These are phyloP conservation scores for Caryocar brasiliense DNA, from an alignment of 441 rosid species.

Conservation along the genomic window DNA sequence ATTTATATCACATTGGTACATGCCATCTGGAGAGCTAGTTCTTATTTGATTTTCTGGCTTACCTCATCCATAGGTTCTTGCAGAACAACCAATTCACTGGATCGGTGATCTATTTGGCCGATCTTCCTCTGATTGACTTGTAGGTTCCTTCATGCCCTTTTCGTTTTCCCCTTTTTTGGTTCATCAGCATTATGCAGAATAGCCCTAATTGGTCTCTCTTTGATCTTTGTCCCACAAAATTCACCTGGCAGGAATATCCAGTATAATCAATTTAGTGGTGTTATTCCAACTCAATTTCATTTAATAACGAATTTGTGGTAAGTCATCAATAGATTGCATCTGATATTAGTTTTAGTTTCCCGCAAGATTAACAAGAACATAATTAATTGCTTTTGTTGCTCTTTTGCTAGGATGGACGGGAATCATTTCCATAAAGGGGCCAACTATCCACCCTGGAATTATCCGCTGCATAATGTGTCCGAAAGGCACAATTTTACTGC, in stretches of 20 bases:
- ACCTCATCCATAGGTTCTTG: constrained; percentile 56
- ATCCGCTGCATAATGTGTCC: constrained; percentile 50
- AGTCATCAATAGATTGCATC: constrained; percentile 16
- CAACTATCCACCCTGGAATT: constrained; percentile 68
- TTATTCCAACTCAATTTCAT: constrained; percentile 75
- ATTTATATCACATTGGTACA: neutral
- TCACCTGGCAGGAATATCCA: constrained; percentile 59
- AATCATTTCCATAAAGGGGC: constrained; percentile 50
- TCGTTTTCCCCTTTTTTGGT: neutral
- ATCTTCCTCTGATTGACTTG: constrained; percentile 74
- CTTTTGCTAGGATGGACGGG: constrained; percentile 67
- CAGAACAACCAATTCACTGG: constrained; percentile 84
- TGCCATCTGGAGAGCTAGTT: neutral
- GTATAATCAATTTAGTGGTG: constrained; percentile 76
- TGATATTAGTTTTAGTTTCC: constrained; percentile 6
- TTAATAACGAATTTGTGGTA: constrained; percentile 77
- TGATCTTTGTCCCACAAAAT: constrained; percentile 16
- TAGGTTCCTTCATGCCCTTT: constrained; percentile 26
- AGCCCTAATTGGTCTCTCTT: constrained; percentile 1
- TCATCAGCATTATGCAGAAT: constrained; percentile 5
- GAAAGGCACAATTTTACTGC: constrained; percentile 39
- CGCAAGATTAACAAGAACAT: neutral
- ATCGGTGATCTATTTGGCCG: constrained; percentile 69
- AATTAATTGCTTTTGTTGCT: constrained; percentile 2
- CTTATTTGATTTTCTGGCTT: neutral